Percentiles rank a stretch among this genome's conserved stretches.
Conservation (phyloP, 345 rosid genomes). For the Citrus sp. region DNA sequence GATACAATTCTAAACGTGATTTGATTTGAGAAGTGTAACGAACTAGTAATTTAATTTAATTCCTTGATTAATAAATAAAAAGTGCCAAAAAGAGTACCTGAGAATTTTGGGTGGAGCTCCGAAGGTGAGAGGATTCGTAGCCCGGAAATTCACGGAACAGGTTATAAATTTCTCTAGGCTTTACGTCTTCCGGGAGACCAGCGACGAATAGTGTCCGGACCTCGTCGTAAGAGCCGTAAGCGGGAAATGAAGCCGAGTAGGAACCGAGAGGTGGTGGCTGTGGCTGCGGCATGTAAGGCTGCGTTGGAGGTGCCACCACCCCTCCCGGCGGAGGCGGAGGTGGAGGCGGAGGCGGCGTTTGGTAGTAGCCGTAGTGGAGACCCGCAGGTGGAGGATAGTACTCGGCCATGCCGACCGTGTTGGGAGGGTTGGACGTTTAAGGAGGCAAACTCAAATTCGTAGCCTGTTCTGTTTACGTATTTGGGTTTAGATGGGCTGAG, state of each 20-base stretch:
- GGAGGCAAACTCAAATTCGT: background rate
- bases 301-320: slow-evolving; percentile 16
- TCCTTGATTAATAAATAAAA: background rate
- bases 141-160: slow-evolving; percentile 88
- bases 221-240: slow-evolving; percentile 36
- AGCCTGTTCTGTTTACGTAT: too few species aligned
- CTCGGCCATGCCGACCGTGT: slow-evolving; percentile 29
- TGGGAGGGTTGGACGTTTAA: too few species aligned
- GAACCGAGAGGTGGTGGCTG: slow-evolving; percentile 32
- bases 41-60: background rate
- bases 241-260: slow-evolving; percentile 29
- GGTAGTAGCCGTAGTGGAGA: slow-evolving; percentile 28
- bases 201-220: slow-evolving; percentile 90
- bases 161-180: slow-evolving; percentile 85
- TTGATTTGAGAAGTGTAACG: background rate
- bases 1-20: background rate
- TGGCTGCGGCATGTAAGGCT: slow-evolving; percentile 25
- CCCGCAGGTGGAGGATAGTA: slow-evolving; percentile 45
- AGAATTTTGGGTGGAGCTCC: slow-evolving; percentile 43
- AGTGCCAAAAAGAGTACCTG: slow-evolving; percentile 31
- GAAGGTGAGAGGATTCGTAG: slow-evolving; percentile 82
- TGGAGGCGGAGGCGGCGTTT: slow-evolving; percentile 22
- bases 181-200: slow-evolving; percentile 84
- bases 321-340: slow-evolving; percentile 21
- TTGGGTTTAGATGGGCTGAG: too few species aligned